phyloP scores from a whole-genome alignment of 2,329 filamentous ascomycete genomes.

The Aureobasidium vineae region DNA sequence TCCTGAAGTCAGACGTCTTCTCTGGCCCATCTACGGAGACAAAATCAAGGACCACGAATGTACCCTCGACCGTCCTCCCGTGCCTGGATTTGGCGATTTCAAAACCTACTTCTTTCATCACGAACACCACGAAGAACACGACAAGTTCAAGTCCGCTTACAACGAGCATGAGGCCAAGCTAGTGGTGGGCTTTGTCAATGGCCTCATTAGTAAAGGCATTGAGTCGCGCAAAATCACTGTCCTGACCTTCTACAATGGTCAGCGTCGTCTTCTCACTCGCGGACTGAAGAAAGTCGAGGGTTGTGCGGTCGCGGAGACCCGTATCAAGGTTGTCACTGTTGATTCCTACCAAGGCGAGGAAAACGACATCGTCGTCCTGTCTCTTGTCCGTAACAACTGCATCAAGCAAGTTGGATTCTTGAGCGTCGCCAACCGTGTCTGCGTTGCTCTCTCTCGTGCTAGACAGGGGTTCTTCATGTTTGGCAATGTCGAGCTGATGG shows the following conservation, averaged over 20 bases:
- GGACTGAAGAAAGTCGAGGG: conserved; percentile 40
- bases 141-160: conserved; percentile 63
- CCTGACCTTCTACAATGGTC: conserved; percentile 85
- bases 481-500: conserved; percentile 63
- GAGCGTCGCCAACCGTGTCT: conserved; percentile 60
- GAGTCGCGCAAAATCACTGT: conserved; percentile 65
- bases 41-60: conserved; percentile 57
- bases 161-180: conserved; percentile 74
- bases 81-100: conserved; percentile 62
- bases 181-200: conserved; percentile 68
- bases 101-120: conserved; percentile 65
- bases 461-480: conserved; percentile 80
- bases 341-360: conserved; percentile 92
- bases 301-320: neutral
- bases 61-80: conserved; percentile 46
- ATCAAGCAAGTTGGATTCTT: conserved; percentile 68
- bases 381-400: conserved; percentile 70
- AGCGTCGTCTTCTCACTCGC: conserved; percentile 63
- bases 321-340: conserved; percentile 67
- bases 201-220: conserved; percentile 68
- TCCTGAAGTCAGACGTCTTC: conserved; percentile 62
- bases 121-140: conserved; percentile 61
- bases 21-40: conserved; percentile 61
- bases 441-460: conserved; percentile 67
- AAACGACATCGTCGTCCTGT: conserved; percentile 78